Evolutionary conservation across 1,139 yeast genomes (phyloP), one percentile per base, ranked within the genome.

Genomic region (Pneumocystis oryctolagi): DNA sequence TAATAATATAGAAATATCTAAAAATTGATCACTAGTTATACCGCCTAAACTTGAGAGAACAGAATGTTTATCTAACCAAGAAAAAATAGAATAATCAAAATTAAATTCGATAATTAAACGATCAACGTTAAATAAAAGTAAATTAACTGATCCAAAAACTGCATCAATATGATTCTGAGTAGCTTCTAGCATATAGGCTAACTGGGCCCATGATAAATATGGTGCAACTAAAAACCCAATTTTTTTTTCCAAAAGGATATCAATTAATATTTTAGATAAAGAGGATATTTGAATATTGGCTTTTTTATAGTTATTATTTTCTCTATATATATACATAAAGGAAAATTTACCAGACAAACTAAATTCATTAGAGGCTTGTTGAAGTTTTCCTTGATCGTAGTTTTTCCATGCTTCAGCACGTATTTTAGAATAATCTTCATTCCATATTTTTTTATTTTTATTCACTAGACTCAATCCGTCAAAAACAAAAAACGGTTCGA

Each of bases 221-320:
- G 98, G 98, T 39, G 95, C 86, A 20, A 89, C 82, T 65, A 89
- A 73, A 71, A 81, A 90, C 66, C 84, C 86, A 34, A 88, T 76
- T 2, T 77, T 80, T 63, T 80, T 77, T 32, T 79, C 81, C 61
- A 80, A 78, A 66, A 92, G 57, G 16, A 65, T 59, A 42, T 60
- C 56, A 61, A 65, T 59, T 28, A 66, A 56, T 34, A 39, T 59
- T n/a, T 65, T 58, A 18, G 64, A 53, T 14, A 65, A 60, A 18
- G 62, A 63, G 16, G 66, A 34, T 28, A 65, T 58, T 16, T 66
- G 62, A 31, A 66, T 62, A 3, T 63, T 40, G 58, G 68, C 72
- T 63, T 65, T 67, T 32, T 66, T 67, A 30, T 66, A 67, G 18
- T 68, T 60, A 28, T 34, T 61, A 53, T 53, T 34, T 57, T 35